Base-by-base conservation (phyloP, 257 asterid species). In the Gentiana straminea region DNA sequence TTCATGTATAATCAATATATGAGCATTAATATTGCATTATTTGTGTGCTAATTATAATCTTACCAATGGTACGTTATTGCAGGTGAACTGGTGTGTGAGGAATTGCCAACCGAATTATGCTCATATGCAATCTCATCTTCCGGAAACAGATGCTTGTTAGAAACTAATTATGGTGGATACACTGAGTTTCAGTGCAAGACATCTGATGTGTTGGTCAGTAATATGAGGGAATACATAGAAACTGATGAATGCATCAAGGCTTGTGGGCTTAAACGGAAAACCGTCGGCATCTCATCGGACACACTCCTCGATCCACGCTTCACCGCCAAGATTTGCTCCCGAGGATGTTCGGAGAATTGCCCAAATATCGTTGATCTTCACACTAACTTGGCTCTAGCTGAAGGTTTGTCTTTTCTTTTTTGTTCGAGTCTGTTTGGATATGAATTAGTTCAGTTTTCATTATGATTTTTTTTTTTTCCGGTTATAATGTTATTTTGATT, bases 241-340 rank as follows among this genome's bases (percentile, higher is more conserved):
- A 69, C 72, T 15, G 94, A 82, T 36, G 55, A 62, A 12, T 88
- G 95, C 34, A 76, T 88, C 5, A 57, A 13, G n/a, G 76, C 84
- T 0, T 85, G 97, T 41, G 95, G 95, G 3, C 71, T 65, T 3
- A 85, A 81, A 52, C 80, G 95, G 35, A 62, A 60, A 1, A 60
- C 46, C 52, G 75, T 85, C 60, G 97, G 97, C 5, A 85, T 89
- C 45, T 89, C 97, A 36, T 83, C 97, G 6, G 97, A 89, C 37
- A 77, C 85, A 36, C 75, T 85, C 51, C 69, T 81, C 11, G 48
- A 81, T 4, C 62, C 89, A 6, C 76, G 55, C 7, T 89, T 86
- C 71, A 62, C 77, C 34, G n/a, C 65, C 33, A 61, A 70, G 52
- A 86, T 88, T 38, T 88, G 95, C 84, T 79, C 94, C 33, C 73